These are phyloP conservation scores for Fusarium proliferatum DNA, from an alignment of 2,329 filamentous ascomycete species.

Conservation along the genomic window DNA sequence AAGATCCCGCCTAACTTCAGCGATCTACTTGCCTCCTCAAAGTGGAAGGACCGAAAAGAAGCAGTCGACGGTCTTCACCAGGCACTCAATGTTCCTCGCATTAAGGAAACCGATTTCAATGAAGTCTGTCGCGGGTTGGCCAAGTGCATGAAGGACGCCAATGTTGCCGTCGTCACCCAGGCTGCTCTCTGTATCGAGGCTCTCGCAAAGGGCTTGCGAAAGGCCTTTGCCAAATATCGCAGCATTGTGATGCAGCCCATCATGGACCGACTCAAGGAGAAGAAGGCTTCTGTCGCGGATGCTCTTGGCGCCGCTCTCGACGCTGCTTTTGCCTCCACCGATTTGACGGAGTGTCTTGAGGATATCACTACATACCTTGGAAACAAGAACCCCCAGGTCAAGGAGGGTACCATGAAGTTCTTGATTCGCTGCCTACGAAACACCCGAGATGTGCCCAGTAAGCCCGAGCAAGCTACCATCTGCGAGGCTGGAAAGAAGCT, in stretches of 20 bases:
- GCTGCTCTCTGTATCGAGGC: constrained; percentile 93
- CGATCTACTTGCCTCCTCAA: constrained; percentile 87
- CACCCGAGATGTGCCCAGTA: constrained; percentile 84
- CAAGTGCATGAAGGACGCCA: constrained; percentile 99
- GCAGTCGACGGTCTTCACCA: constrained; percentile 84
- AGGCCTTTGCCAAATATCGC: constrained; percentile 83
- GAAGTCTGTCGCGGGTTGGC: constrained; percentile 86
- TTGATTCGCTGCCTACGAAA: constrained; percentile 87
- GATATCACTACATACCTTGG: constrained; percentile 86
- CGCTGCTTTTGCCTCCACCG: constrained; percentile 71
- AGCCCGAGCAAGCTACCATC: constrained; percentile 84
- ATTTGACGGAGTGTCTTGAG: constrained; percentile 86
- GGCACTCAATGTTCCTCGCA: constrained; percentile 83
- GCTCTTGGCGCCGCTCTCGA: constrained; percentile 89
- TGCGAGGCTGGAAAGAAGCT: constrained; percentile 92
- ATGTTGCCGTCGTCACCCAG: constrained; percentile 91
- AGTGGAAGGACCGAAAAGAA: constrained; percentile 99
- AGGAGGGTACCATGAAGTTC: constrained; percentile 94
- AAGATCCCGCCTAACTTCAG: constrained; percentile 85
- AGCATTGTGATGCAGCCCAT: constrained; percentile 85
- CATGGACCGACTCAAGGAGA: constrained; percentile 96
- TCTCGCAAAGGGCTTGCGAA: constrained; percentile 85
- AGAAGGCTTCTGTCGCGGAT: constrained; percentile 90
- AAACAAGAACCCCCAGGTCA: constrained; percentile 98
- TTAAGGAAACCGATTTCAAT: constrained; percentile 90